A percentile compares a stretch with the other conserved stretches of the same genome.
phyloP scores from a whole-genome alignment of 2,329 filamentous ascomycete genomes.

The Atkinsonella texensis region DNA sequence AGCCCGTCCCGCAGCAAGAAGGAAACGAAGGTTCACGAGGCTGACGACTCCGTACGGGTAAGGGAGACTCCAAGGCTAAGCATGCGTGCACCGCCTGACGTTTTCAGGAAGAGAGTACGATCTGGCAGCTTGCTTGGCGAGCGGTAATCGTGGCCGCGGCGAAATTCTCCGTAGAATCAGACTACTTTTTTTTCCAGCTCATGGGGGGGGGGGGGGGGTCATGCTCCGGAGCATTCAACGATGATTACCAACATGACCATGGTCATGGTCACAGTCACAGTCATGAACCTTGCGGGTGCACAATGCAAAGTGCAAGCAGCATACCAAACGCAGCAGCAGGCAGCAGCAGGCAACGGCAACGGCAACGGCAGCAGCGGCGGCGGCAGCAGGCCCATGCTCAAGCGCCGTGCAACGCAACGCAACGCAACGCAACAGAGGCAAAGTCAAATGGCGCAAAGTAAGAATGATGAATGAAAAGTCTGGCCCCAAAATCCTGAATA shows the following conservation, averaged over 20 bases:
- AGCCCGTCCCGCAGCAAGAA: background rate
- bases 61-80: background rate
- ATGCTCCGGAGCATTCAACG: background rate
- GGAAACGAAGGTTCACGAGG: background rate
- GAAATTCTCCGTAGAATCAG: conserved; percentile 1
- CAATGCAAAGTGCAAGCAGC: too few species aligned
- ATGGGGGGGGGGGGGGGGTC: background rate
- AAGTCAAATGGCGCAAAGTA: background rate
- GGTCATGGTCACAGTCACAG: background rate
- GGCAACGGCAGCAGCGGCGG: background rate
- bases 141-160: background rate
- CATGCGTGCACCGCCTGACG: background rate
- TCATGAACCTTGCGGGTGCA: too few species aligned
- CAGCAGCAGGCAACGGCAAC: background rate
- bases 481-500: background rate
- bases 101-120: background rate
- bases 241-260: background rate
- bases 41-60: background rate
- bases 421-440: background rate
- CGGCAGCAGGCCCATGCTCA: background rate
- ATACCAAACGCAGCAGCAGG: background rate
- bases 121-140: background rate
- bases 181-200: background rate
- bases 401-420: too few species aligned
- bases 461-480: background rate